phyloP scores from a whole-genome alignment of 2,329 filamentous ascomycete genomes.

The Paecilomyces variotii region DNA sequence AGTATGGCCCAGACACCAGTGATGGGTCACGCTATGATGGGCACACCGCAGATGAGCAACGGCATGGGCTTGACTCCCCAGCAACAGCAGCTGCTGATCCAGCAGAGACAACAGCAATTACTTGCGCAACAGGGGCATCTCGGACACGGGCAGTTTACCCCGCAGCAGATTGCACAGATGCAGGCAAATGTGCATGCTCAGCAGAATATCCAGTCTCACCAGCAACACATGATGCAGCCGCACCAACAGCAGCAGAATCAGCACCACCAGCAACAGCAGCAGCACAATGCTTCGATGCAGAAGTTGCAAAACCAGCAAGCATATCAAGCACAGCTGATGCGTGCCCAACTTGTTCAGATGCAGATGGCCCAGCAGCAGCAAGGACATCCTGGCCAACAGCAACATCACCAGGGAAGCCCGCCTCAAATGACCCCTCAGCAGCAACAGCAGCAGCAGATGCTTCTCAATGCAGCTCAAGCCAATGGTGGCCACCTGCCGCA shows the following conservation, averaged over 20 bases:
- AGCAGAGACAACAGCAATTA: slow-evolving; percentile 31
- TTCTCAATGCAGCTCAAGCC: slow-evolving; percentile 32
- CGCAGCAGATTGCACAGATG: slow-evolving; percentile 34
- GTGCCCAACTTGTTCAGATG: slow-evolving; percentile 30
- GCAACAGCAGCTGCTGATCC: slow-evolving; percentile 32
- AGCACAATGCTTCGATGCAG: slow-evolving; percentile 9
- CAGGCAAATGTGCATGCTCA: slow-evolving; percentile 39
- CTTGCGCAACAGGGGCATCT: slow-evolving; percentile 30
- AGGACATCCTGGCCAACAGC: slow-evolving; percentile 6
- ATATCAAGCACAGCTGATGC: slow-evolving; percentile 31
- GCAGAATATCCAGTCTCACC: slow-evolving; percentile 38
- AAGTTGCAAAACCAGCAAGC: slow-evolving; percentile 21
- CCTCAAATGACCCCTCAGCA: slow-evolving; percentile 24
- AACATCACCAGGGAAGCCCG: slow-evolving; percentile 22
- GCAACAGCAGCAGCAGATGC: slow-evolving; percentile 28
- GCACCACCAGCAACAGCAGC: slow-evolving; percentile 19
- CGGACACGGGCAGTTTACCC: slow-evolving; percentile 27
- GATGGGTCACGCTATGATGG: slow-evolving; percentile 36
- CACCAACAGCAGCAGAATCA: slow-evolving; percentile 24
- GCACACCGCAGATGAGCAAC: slow-evolving; percentile 31
- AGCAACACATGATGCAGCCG: slow-evolving; percentile 31
- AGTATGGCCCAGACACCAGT: slow-evolving; percentile 37
- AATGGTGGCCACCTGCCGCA: slow-evolving; percentile 28
- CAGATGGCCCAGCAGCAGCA: slow-evolving; percentile 29
- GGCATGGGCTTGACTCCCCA: slow-evolving; percentile 31